Conservation (phyloP, 352 stramenopile genomes). For the Plasmopara halstedii region DNA sequence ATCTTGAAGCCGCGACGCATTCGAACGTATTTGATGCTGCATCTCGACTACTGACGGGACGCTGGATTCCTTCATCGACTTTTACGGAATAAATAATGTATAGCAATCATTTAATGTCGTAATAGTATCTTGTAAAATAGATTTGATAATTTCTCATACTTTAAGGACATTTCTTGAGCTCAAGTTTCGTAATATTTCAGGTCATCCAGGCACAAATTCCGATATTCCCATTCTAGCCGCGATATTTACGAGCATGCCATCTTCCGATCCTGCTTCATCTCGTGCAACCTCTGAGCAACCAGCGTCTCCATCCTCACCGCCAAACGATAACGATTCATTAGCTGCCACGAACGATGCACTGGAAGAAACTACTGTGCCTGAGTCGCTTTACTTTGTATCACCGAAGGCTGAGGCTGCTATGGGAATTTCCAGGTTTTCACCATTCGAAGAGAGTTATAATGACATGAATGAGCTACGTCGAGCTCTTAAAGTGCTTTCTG, state of each 20-base stretch:
- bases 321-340: neutral
- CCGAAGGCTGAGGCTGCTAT: constrained; percentile 1
- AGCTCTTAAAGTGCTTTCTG: constrained; percentile 67
- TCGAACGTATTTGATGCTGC: constrained; percentile 78
- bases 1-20: constrained; percentile 67
- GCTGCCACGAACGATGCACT: constrained; percentile 6
- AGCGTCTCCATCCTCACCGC: neutral
- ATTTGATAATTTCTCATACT: no score
- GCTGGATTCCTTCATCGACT: constrained; percentile 18
- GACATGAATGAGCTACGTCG: constrained; percentile 70
- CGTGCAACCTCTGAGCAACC: neutral
- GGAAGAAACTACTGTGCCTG: constrained; percentile 9
- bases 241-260: constrained; percentile 21
- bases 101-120: no score
- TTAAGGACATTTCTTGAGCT: no score
- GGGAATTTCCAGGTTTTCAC: constrained; percentile 25
- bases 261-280: neutral
- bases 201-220: no score
- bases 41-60: constrained; percentile 40
- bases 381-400: constrained; percentile 15
- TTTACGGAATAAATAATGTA: no score
- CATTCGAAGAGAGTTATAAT: constrained; percentile 63
- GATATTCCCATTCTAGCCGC: constrained; percentile 26
- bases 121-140: no score
- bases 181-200: no score